Percentiles rank a stretch among this genome's conserved stretches.
phyloP scores from a whole-genome alignment of 345 rosid genomes.

The Pelargonium nanum region DNA sequence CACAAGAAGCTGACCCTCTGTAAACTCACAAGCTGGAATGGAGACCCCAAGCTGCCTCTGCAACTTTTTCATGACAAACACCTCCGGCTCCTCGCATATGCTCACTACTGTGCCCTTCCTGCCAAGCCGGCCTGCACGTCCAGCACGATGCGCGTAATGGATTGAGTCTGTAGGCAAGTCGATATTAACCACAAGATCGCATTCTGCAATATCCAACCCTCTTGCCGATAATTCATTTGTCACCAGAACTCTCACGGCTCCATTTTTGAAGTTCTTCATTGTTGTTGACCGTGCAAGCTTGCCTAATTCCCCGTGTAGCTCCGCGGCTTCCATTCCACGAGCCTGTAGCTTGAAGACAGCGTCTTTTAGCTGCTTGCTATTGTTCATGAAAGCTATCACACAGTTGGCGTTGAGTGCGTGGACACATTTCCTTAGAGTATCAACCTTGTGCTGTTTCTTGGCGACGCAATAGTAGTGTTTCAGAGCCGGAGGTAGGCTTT shows the following conservation, averaged over 20 bases:
- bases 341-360: conserved; percentile 88
- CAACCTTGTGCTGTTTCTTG: conserved; percentile 83
- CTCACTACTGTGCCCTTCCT: conserved; percentile 79
- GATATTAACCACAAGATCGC: conserved; percentile 85
- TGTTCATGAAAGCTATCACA: conserved; percentile 89
- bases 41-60: conserved; percentile 73
- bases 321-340: conserved; percentile 67
- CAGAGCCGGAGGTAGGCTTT: conserved; percentile 79
- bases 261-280: conserved; percentile 74
- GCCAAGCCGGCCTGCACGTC: conserved; percentile 82
- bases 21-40: conserved; percentile 61
- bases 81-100: conserved; percentile 73
- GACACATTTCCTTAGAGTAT: conserved; percentile 67
- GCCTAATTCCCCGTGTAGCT: conserved; percentile 89
- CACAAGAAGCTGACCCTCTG: conserved; percentile 68
- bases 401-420: conserved; percentile 78
- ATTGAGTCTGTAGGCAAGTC: conserved; percentile 70
- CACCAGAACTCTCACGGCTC: conserved; percentile 67
- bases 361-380: conserved; percentile 79
- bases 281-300: conserved; percentile 83
- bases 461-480: conserved; percentile 67
- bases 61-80: conserved; percentile 78
- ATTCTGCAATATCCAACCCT: conserved; percentile 81
- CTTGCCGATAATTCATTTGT: conserved; percentile 94
- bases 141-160: conserved; percentile 87